A percentile compares a stretch with the other conserved stretches of the same genome.
Evolutionary conservation across 2,329 filamentous ascomycete genomes (phyloP).

Genomic region (Beauveria brongniartii): DNA sequence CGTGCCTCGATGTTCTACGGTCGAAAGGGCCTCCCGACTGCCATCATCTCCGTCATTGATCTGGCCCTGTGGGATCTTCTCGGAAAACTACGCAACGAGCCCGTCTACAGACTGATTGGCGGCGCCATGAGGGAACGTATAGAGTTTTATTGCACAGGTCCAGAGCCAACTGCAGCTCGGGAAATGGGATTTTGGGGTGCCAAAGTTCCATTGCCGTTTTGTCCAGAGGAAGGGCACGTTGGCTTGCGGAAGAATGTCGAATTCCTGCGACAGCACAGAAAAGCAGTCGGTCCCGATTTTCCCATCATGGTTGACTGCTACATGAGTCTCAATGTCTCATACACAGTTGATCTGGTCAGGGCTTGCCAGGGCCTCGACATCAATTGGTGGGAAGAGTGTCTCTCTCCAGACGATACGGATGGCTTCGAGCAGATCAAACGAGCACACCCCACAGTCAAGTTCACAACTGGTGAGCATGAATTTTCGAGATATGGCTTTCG

Average conservation of each 20-base stretch:
- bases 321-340: conserved; percentile 88
- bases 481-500: conserved; percentile 93
- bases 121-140: conserved; percentile 78
- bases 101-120: conserved; percentile 89
- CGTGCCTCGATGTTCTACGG: conserved; percentile 94
- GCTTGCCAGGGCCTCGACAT: conserved; percentile 77
- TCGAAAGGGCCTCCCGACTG: conserved; percentile 81
- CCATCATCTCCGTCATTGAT: conserved; percentile 91
- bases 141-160: conserved; percentile 92
- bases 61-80: conserved; percentile 87
- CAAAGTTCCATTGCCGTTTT: conserved; percentile 85
- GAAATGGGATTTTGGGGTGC: conserved; percentile 83
- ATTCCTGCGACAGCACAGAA: conserved; percentile 77
- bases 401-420: conserved; percentile 86
- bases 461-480: conserved; percentile 94
- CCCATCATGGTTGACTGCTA: conserved; percentile 95
- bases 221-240: conserved; percentile 74
- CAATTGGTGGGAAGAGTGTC: conserved; percentile 96
- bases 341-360: conserved; percentile 86
- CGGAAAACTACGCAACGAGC: conserved; percentile 85
- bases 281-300: conserved; percentile 80
- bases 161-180: conserved; percentile 71
- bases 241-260: conserved; percentile 85
- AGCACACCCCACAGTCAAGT: conserved; percentile 82
- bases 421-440: conserved; percentile 85